These are phyloP conservation scores for Entomortierella parvispora DNA, from an alignment of 192 early-diverging fungal species.

Conservation along the genomic window DNA sequence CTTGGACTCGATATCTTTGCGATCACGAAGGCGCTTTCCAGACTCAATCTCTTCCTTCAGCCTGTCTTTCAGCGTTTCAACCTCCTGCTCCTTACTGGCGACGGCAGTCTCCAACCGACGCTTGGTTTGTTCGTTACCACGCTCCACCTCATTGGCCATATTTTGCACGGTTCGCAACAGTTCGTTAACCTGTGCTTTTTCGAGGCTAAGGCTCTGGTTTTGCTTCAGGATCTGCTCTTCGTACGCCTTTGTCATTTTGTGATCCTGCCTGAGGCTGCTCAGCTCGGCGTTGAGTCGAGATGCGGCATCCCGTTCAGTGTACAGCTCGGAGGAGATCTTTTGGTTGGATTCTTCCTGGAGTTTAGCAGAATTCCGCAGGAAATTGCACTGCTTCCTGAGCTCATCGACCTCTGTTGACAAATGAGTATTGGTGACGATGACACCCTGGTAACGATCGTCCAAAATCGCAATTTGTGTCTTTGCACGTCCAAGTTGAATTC, in stretches of 20 bases:
- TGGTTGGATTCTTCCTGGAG: constrained; percentile 71
- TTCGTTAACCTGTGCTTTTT: constrained; percentile 63
- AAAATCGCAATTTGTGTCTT: constrained; percentile 68
- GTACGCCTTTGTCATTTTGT: constrained; percentile 59
- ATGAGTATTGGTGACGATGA: constrained; percentile 61
- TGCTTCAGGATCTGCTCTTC: constrained; percentile 63
- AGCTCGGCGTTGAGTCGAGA: constrained; percentile 60
- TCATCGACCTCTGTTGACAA: constrained; percentile 70
- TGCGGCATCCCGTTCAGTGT: constrained; percentile 59
- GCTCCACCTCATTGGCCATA: constrained; percentile 63
- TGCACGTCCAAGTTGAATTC: constrained; percentile 69
- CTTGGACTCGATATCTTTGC: constrained; percentile 50
- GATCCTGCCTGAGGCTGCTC: constrained; percentile 65
- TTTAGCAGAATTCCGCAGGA: constrained; percentile 59
- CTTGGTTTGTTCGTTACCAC: constrained; percentile 35
- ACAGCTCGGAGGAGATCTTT: constrained; percentile 58
- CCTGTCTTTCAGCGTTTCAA: constrained; percentile 57
- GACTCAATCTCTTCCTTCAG: constrained; percentile 52
- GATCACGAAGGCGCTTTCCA: constrained; percentile 42
- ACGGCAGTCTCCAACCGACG: constrained; percentile 54
- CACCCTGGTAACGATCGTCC: constrained; percentile 70
- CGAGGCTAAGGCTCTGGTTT: constrained; percentile 56
- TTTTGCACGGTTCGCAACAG: constrained; percentile 63
- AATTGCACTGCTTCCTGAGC: constrained; percentile 66
- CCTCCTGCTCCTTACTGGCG: constrained; percentile 56